These are phyloP conservation scores for Boletus rex-veris DNA, from an alignment of 768 basidiomycete species.

Conservation along the genomic window DNA sequence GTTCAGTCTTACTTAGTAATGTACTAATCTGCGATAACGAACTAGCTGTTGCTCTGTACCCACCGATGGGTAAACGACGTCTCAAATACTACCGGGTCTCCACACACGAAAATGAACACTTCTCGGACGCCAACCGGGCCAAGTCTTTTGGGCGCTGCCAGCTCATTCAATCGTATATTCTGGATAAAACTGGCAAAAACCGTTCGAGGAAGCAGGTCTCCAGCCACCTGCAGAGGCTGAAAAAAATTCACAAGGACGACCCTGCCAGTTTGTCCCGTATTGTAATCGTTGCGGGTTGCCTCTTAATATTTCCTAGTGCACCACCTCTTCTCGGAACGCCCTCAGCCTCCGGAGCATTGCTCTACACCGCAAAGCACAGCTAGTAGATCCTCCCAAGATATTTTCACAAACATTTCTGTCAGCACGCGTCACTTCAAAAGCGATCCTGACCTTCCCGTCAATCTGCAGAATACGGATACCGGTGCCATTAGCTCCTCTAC, in stretches of 20 bases:
- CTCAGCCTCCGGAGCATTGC: constrained; percentile 12
- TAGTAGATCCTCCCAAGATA: constrained; percentile 10
- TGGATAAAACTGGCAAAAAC: constrained; percentile 37
- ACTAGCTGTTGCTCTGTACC: constrained; percentile 30
- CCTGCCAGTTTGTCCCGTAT: constrained; percentile 28
- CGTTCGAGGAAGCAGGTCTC: constrained; percentile 40
- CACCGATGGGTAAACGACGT: constrained; percentile 36
- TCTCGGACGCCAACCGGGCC: constrained; percentile 6
- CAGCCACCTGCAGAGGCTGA: constrained; percentile 38
- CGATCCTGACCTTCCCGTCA: constrained; percentile 7
- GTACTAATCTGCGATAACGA: constrained; percentile 8
- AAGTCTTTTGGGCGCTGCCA: constrained; percentile 39
- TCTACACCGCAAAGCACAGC: background rate
- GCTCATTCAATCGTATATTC: constrained; percentile 37
- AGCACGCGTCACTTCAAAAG: constrained; percentile 12
- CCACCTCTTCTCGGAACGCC: constrained; percentile 24
- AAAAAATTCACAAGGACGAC: constrained; percentile 33
- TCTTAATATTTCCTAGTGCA: constrained; percentile 16
- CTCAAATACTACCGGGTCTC: constrained; percentile 32
- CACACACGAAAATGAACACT: constrained; percentile 10
- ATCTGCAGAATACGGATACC: constrained; percentile 3
- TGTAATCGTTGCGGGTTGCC: background rate
- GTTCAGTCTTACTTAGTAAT: background rate
- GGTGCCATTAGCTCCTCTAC: background rate
- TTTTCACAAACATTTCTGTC: constrained; percentile 4